Base-by-base conservation (phyloP, 352 stramenopile species). In the Peronospora farinosa region DNA sequence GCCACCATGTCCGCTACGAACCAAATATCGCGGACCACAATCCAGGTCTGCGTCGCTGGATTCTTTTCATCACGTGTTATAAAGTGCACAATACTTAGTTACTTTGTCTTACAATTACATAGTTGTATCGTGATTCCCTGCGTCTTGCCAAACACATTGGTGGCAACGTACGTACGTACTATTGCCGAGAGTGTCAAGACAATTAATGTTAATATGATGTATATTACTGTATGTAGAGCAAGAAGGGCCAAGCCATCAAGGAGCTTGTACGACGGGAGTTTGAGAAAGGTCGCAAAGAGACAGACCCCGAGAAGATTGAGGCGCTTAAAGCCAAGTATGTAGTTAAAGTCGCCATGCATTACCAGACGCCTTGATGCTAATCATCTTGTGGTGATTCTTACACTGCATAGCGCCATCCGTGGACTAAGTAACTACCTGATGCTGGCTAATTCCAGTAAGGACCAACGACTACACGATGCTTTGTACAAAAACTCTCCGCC, bases 341-440 rank as follows among this genome's bases (percentile, higher is more conserved):
- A 3, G 1, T 5, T 5, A 23, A 23, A 23, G 23, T 27, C 5
- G 23, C 23, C 5, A 7, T 7, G 3, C 2, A 0, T 2, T 27
- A 5, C 3, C 23, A 5, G 23, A 7, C 23, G 23, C 23, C 5
- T 50, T 16, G 41, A 31, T 39, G 12, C 12, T 44, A n/a, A 13
- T 32, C 2, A 4, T 32, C 10, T 2, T 32, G 28, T 19, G 6
- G 23, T 11, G 16, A 19, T 12, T 30, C 38, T 51, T 49, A 19
- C 6, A 33, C 31, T 9, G n/a, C 46, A 12, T 44, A 92, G 81
- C 50, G 82, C 82, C 17, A 64, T 93, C 23, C 79, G 82, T 45
- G 82, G 82, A 36, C 57, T 93, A 37, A 93, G 82, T 56, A 93
- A 93, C 74, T 93, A 93, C 62, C 58, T 93, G 32, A 72, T 93